phyloP scores from a whole-genome alignment of 139 green algal species.

The Edaphochlamys debaryana region DNA sequence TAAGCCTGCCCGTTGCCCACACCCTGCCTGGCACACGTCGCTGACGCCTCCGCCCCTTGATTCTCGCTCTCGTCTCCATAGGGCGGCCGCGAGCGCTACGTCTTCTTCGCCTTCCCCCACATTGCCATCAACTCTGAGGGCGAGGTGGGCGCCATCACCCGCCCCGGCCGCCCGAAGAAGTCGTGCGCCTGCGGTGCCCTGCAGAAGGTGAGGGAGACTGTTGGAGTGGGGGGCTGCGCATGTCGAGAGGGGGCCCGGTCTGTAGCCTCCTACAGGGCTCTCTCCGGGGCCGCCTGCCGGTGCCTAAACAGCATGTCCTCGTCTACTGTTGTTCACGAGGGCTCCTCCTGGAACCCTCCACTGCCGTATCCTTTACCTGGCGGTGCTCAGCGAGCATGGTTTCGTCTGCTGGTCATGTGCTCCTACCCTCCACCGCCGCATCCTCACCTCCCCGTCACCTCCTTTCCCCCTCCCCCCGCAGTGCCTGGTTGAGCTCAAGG shows the following conservation, averaged over 20 bases:
- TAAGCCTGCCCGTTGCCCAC: too few relatives aligned
- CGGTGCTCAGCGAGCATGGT: too few relatives aligned
- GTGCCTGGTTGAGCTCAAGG: constrained; percentile 51
- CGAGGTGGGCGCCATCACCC: constrained; percentile 76
- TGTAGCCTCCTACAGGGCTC: too few relatives aligned
- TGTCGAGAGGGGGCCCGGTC: too few relatives aligned
- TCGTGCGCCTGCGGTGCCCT: constrained; percentile 88
- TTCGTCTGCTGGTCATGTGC: too few relatives aligned
- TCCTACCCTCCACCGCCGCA: too few relatives aligned
- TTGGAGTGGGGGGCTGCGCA: not conserved
- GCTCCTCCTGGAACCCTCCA: not conserved
- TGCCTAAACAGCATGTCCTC: too few relatives aligned
- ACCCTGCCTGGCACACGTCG: too few relatives aligned
- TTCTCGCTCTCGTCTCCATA: too few relatives aligned
- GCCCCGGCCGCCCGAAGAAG: constrained; percentile 64
- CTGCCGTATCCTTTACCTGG: not conserved
- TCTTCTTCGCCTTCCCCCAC: constrained; percentile 95
- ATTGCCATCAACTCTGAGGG: constrained; percentile 83
- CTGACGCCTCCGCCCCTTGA: too few relatives aligned
- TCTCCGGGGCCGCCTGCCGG: too few relatives aligned
- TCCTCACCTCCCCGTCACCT: not conserved
- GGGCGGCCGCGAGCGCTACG: constrained; percentile 83
- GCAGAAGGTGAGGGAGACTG: constrained; percentile 51
- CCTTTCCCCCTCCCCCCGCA: not conserved
- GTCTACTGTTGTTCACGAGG: too few relatives aligned